Base-by-base conservation (phyloP, 1,139 yeast species). In the Taiozyma sp. region DNA sequence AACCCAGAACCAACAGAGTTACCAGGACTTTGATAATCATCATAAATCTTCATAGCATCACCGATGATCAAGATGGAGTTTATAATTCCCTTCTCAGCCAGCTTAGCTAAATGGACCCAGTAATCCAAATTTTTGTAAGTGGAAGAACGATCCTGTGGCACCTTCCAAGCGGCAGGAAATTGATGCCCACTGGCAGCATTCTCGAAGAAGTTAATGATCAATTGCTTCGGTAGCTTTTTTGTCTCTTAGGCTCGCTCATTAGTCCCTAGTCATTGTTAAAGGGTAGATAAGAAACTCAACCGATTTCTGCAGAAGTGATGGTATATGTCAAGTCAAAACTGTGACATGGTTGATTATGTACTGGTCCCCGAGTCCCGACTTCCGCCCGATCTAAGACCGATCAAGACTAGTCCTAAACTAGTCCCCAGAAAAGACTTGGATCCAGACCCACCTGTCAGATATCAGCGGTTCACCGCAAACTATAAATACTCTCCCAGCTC, bases 11-110 rank as follows among this genome's bases (percentile, higher is more conserved):
- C 60, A 13, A 67, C 65, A n/a, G 71, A 68, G 62, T 50, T 67
- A 59, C 62, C 73, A 6, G 74, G 71, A 2, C 59, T 62, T 43
- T 69, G 58, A 52, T 72, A 72, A 24, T 71, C 76, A 54, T 72
- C 76, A 53, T 71, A 72, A 6, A 70, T 72, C 2, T 76, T 77
- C 42, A 74, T 59, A 6, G 72, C 75, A 61, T 75, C 79, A 24
- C 79, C 19, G 19, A 19, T 19, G 19, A 19, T 19, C 19, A 19
- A 19, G 19, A 19, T 19, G 19, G 19, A 19, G 19, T 19, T 19
- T 19, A 19, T 19, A 19, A 19, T 19, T 19, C 19, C 19, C 19
- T 19, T 19, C 19, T 19, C 19, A 19, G 19, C 62, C 7, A 70
- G 47, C 51, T 72, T 62, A 7, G 79, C 78, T 24, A 74, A 56